Conservation (phyloP, 129 eudicot genomes). For the Lactuca sativa region DNA sequence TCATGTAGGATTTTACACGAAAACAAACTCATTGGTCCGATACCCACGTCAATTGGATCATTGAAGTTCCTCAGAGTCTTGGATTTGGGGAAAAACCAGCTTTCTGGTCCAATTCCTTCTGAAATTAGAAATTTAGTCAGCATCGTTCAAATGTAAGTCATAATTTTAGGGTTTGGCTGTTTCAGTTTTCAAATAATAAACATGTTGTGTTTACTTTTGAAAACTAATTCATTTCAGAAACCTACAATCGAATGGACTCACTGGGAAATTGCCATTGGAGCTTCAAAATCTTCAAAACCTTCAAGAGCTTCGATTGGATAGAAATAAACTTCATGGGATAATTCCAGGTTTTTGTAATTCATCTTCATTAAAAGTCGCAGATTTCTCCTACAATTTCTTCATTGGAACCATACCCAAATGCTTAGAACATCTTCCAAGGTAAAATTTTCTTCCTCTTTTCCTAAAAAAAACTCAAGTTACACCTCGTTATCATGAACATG, state of each 20-base stretch:
- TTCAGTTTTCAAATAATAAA: constrained; percentile 4
- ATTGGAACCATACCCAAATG: constrained; percentile 77
- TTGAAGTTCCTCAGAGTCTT: constrained; percentile 65
- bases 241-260: constrained; percentile 82
- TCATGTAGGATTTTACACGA: constrained; percentile 67
- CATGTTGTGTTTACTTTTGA: constrained; percentile 1
- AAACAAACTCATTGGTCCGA: constrained; percentile 76
- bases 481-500: constrained; percentile 11
- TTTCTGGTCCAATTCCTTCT: constrained; percentile 87
- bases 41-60: constrained; percentile 80
- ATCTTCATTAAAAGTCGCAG: constrained; percentile 63
- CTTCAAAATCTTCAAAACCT: constrained; percentile 68
- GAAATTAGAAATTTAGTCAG: constrained; percentile 65
- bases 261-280: constrained; percentile 70
- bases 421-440: constrained; percentile 79
- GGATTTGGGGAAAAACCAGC: constrained; percentile 82
- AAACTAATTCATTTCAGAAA: constrained; percentile 47
- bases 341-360: constrained; percentile 82
- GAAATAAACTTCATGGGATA: constrained; percentile 72
- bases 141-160: constrained; percentile 62
- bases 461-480: background rate
- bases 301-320: constrained; percentile 78
- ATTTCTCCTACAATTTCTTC: constrained; percentile 74
- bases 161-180: background rate
- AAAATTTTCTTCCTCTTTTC: constrained; percentile 1